A percentile compares a stretch with the other conserved stretches of the same genome.
Conservation (phyloP, 495 filamentous ascomycete genomes). For the Aspergillus affinis region DNA sequence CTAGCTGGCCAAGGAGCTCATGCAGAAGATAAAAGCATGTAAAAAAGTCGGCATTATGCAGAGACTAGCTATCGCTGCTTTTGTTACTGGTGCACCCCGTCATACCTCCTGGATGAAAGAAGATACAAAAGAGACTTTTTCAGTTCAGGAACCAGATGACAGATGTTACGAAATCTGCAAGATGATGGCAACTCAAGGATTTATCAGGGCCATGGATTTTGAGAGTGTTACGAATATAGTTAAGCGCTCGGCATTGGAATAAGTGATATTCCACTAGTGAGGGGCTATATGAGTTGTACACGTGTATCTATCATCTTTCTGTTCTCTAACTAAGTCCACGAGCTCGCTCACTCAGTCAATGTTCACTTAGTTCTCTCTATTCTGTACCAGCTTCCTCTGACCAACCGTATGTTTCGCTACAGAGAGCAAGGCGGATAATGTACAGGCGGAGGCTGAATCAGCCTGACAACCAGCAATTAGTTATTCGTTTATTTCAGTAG, state of each 20-base stretch:
- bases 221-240: no score
- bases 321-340: no score
- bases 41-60: conserved; percentile 8
- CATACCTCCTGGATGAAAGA: conserved; percentile 14
- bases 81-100: conserved; percentile 9
- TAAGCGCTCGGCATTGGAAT: no score
- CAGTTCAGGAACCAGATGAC: conserved; percentile 6
- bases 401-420: no score
- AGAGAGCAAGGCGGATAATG: conserved; percentile 12
- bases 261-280: no score
- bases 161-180: conserved; percentile 12
- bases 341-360: no score
- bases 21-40: conserved; percentile 10
- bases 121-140: conserved; percentile 10
- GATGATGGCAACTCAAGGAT: conserved; percentile 10
- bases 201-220: conserved; percentile 9
- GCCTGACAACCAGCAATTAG: conserved; percentile 1
- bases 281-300: no score
- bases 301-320: no score
- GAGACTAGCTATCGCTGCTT: conserved; percentile 13
- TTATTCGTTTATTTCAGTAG: conserved; percentile 1
- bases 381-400: no score
- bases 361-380: no score
- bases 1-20: conserved; percentile 12
- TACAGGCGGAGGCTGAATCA: conserved; percentile 8